These are phyloP conservation scores for Letharia lupina DNA, from an alignment of 495 filamentous ascomycete species.

Conservation along the genomic window DNA sequence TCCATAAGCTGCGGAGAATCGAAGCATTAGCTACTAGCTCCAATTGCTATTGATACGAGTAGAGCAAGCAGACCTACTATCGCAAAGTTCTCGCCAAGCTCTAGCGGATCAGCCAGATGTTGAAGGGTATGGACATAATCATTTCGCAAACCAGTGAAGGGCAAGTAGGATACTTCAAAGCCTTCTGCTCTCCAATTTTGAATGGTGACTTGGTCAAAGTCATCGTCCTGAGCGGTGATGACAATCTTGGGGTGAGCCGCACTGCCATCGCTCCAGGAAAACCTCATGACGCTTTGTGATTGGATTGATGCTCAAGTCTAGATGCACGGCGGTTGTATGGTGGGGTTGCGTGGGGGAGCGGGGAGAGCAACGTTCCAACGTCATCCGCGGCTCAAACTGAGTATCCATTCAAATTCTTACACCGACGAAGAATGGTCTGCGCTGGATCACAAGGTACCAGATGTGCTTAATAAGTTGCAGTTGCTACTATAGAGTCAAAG, in stretches of 20 bases:
- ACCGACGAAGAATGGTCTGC: background rate
- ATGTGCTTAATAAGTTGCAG: background rate
- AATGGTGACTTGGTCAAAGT: constrained; percentile 51
- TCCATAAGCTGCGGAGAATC: constrained; percentile 40
- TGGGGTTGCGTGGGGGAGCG: background rate
- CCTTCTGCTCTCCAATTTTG: constrained; percentile 58
- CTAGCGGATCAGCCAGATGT: constrained; percentile 37
- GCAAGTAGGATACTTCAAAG: constrained; percentile 55
- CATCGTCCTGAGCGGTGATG: constrained; percentile 52
- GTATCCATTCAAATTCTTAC: background rate
- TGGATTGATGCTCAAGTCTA: background rate
- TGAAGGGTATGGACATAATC: constrained; percentile 44
- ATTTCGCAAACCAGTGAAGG: constrained; percentile 45
- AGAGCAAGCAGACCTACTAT: constrained; percentile 36
- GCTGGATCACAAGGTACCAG: background rate
- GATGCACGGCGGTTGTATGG: background rate
- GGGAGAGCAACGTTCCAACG: background rate
- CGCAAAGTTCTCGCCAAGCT: constrained; percentile 43
- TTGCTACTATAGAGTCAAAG: background rate
- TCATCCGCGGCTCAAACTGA: background rate
- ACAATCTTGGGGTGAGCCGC: constrained; percentile 45
- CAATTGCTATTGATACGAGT: background rate
- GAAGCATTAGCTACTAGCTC: background rate
- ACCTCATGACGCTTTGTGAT: constrained; percentile 8
- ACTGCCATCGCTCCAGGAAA: constrained; percentile 9